Evolutionary conservation across 176 grass and related monocot species (phyloP), one percentile per base, ranked within the genome.

Genomic region (Typha latifolia): DNA sequence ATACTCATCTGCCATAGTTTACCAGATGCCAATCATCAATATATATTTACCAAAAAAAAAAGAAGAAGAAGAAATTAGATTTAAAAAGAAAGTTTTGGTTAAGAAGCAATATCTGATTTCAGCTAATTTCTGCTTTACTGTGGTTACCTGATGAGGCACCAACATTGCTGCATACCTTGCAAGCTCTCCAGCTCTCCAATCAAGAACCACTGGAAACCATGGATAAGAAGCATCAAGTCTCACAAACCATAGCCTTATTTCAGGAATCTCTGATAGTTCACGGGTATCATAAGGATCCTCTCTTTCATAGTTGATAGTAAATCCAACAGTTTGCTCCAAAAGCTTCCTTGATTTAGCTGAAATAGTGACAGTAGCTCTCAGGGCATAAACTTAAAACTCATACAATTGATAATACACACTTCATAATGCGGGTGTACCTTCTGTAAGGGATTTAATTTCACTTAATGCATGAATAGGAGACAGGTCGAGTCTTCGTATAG

Each of bases 141-240:
- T 66, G 12, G 47, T 57, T 83, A 96, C 91, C 91, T 96, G 91
- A 74, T 96, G 91, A 73, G 91, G 91, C 34, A 83, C 91, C 31
- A 96, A 56, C 91, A 96, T 96, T 32, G 91, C 87, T 14, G 91
- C 65, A 62, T 96, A 91, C 43, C 91, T 84, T 1, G 91, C 91
- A 18, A 96, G 87, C 51, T 96, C 91, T 0, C 87, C 87, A 5
- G 87, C 91, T 91, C 91, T 85, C 91, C 91, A 96, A 64, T 96
- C 91, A 55, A 96, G 85, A 11, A 96, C 79, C 50, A 91, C 91
- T 2, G 91, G 91, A 26, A 96, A 82, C 91, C 91, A 96, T 14
- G 91, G 91, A 72, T 88, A 91, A 66, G 49, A 75, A 11, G 87
- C 80, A 75, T 96, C 91, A 12, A 96, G 84, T 68, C 91, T 74